Base-by-base conservation (phyloP, 2,329 filamentous ascomycete genomes). In the Aspergillus uvarum region DNA sequence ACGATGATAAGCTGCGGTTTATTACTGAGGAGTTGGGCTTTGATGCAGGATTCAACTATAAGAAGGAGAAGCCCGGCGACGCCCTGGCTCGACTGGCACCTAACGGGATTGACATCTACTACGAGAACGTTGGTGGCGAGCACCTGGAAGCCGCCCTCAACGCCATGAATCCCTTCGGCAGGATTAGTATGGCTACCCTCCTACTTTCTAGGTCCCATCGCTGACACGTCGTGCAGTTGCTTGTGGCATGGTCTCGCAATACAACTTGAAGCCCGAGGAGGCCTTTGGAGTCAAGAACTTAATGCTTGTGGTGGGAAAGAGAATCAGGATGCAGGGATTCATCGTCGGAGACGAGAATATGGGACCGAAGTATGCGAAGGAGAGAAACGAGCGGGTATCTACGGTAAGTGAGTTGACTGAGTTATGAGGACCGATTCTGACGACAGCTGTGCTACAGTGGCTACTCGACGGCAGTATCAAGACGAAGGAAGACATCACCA, bases 21-120 rank as follows among this genome's bases (percentile, higher is more conserved):
- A 89, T 92, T 72, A 79, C 75, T 55, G 86, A 89, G 57, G 86
- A 89, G 51, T 82, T 92, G 42, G 81, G 82, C 24, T 92, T 92
- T 71, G 88, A 92, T 69, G 83, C 75, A 14, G 91, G 87, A 11
- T 95, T 94, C 67, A 95, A 96, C 81, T 96, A 96, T 82, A 94
- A 94, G 83, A 92, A 85, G 66, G 90, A 95, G 79, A 85, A 83
- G 66, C 83, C 90, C 0, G 71, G 77, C 1, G 87, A 88, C 11
- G 91, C 90, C 0, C 81, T 96, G 59, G 76, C 80, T 65, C 83
- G 89, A 59, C 81, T 95, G 19, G 89, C 89, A 0, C 90, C 90
- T 0, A 76, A 91, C 10, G 91, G 91, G 4, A 83, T 96, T 62
- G 91, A 96, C 70, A 91, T 92, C 71, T 92, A 92, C 79, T 93